Evolutionary conservation across 495 filamentous ascomycete species (phyloP), one percentile per base, ranked within the genome.

Genomic region (Cladorrhinum samala): DNA sequence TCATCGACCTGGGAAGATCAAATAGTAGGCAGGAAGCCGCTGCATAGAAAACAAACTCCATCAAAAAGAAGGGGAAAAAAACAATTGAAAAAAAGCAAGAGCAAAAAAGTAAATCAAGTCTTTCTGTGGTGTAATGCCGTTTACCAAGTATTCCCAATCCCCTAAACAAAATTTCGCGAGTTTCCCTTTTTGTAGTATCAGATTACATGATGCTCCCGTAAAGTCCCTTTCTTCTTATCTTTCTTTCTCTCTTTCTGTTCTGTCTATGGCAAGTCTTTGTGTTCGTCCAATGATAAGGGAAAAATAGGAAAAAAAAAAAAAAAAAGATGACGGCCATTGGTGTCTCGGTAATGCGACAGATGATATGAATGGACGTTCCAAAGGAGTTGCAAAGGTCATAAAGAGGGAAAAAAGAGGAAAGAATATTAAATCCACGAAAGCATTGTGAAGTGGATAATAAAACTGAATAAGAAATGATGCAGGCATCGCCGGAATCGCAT

Each of bases 131-230:
- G 49, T 57, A 57, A 51, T 60, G 51, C 57, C 58, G 44, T 51
- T 52, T 55, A 54, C 57, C 27, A 33, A 33, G 57, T 43, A 36
- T 56, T 24, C 39, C 46, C 46, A 51, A 48, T 42, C 49, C 42
- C 56, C 61, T 47, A 55, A 60, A 52, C 60, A 57, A 55, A 58
- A 50, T 49, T 55, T 23, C 54, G 45, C 38, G 45, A 23, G 19
- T 25, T 53, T 60, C 46, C 54, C 58, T 57, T 67, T 69, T 66
- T 47, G 45, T 60, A 63, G 52, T 66, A 60, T 68, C 68, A 65
- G 68, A 66, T 70, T 71, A 71, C 67, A 67, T 62, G 62, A 61
- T 67, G 60, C 65, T 66, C 60, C 68, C 67, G 65, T 60, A 58
- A 62, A 65, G 14, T 33, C 57, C 52, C 23, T 11, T 33, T 11